Percentiles rank a stretch among this genome's conserved stretches.
Evolutionary conservation across 768 basidiomycete genomes (phyloP).

Genomic region (Lenzites betulinus): DNA sequence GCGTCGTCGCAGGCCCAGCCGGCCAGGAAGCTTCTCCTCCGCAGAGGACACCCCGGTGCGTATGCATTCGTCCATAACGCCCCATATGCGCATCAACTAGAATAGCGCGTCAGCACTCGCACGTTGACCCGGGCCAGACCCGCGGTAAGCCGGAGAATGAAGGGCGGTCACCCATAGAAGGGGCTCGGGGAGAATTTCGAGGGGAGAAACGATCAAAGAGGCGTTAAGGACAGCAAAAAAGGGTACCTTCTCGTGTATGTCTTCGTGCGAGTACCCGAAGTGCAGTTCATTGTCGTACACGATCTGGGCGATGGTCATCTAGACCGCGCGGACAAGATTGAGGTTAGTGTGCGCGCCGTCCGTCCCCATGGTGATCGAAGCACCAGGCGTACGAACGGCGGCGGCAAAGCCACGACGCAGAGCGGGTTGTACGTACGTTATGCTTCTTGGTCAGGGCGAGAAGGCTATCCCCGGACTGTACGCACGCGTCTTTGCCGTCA

Average conservation of each 20-base stretch:
- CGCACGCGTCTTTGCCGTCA: background rate
- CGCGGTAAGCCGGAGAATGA: background rate
- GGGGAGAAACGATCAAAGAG: background rate
- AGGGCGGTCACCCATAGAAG: background rate
- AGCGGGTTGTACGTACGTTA: constrained; percentile 57
- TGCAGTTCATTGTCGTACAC: constrained; percentile 90
- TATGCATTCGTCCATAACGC: constrained; percentile 93
- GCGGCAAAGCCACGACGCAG: background rate
- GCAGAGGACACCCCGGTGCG: constrained; percentile 78
- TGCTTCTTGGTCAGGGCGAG: constrained; percentile 75
- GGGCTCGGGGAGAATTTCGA: background rate
- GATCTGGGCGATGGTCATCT: constrained; percentile 94
- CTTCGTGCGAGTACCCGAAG: constrained; percentile 74
- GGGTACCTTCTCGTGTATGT: constrained; percentile 71
- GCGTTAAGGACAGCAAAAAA: background rate
- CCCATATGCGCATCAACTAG: constrained; percentile 77
- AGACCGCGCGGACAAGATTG: background rate
- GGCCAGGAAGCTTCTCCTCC: constrained; percentile 84
- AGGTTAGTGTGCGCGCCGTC: constrained; percentile 3
- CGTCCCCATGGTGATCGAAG: constrained; percentile 19
- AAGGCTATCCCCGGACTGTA: constrained; percentile 66
- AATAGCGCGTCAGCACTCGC: background rate
- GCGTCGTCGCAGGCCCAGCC: constrained; percentile 73
- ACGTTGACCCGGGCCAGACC: background rate
- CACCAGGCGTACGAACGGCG: background rate